These are phyloP conservation scores for Eragrostis nindensis DNA, from an alignment of 176 grass and related monocot species.

Conservation along the genomic window DNA sequence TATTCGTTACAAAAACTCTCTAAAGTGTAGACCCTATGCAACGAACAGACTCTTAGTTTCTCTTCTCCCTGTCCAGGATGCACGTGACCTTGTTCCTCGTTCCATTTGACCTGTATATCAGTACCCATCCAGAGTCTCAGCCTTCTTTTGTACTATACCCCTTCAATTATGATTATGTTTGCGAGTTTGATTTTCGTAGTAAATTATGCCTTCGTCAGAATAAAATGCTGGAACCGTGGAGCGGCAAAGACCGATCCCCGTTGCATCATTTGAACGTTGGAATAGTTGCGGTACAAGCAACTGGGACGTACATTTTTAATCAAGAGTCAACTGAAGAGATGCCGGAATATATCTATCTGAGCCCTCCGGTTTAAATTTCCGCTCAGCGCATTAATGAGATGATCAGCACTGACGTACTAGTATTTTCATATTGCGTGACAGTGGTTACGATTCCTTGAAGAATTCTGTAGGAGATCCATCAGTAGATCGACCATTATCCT, in stretches of 20 bases:
- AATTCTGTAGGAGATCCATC: not conserved
- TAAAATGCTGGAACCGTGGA: not conserved
- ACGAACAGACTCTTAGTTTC: no score
- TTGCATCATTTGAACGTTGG: constrained; percentile 41
- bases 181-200: no score
- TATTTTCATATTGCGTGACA: constrained; percentile 18
- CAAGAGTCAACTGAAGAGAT: constrained; percentile 40
- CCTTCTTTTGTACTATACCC: no score
- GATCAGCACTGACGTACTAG: constrained; percentile 21
- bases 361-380: not conserved
- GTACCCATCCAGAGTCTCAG: not conserved
- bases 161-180: not conserved
- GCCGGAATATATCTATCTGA: not conserved
- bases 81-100: constrained; percentile 9
- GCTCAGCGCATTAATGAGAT: constrained; percentile 11
- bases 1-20: no score
- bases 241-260: not conserved
- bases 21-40: no score
- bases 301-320: constrained; percentile 22
- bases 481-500: constrained; percentile 40
- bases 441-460: not conserved
- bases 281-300: constrained; percentile 20
- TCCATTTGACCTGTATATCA: not conserved
- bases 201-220: not conserved
- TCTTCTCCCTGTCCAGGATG: constrained; percentile 23